Evolutionary conservation across 106 monocot species (phyloP).

Genomic region (Dendrobium officinale): DNA sequence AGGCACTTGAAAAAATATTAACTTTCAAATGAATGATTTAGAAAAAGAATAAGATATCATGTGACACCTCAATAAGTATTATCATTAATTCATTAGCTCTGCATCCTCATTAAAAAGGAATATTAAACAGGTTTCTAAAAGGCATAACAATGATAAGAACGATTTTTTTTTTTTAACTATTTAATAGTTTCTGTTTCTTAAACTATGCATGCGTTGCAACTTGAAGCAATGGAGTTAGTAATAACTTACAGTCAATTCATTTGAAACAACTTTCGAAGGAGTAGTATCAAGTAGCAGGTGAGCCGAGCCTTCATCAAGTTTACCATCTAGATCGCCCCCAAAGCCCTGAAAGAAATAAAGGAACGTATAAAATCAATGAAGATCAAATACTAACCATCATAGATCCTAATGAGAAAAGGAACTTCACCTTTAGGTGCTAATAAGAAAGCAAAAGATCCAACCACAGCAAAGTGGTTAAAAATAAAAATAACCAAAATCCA

Average conservation of each 20-base stretch:
- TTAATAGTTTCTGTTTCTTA: background rate
- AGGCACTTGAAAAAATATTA: background rate
- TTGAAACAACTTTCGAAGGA: conserved; percentile 94
- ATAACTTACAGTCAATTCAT: conserved; percentile 78
- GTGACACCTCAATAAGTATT: background rate
- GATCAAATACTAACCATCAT: background rate
- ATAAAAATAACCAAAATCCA: background rate
- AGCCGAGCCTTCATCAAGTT: conserved; percentile 77
- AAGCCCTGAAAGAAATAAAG: conserved; percentile 38
- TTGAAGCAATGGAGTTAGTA: background rate
- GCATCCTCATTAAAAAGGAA: background rate
- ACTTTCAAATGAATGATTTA: background rate
- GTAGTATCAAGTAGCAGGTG: conserved; percentile 87
- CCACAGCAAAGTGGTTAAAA: background rate
- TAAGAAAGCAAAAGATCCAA: background rate
- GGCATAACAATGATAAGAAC: background rate
- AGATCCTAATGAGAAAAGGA: background rate
- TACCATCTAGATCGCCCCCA: conserved; percentile 64
- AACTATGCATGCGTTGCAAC: background rate
- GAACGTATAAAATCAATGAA: background rate
- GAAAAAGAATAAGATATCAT: background rate
- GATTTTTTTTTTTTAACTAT: background rate
- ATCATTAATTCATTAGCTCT: background rate
- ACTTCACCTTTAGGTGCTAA: background rate
- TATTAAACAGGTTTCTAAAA: background rate